A percentile compares a stretch with the other conserved stretches of the same genome.
Conservation (phyloP, 164 flowering plant species). For the Akebia trifoliata region DNA sequence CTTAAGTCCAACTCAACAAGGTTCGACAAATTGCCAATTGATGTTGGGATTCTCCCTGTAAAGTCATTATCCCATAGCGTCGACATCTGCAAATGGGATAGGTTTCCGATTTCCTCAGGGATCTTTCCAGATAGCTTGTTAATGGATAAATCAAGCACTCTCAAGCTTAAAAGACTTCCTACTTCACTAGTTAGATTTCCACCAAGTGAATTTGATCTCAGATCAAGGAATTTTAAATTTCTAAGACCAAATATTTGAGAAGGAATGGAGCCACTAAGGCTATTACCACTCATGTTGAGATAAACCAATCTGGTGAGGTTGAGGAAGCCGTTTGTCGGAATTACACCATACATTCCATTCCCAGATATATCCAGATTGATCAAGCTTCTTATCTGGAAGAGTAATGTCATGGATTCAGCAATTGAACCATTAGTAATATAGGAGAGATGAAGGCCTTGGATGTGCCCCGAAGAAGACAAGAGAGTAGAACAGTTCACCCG, state of each 20-base stretch:
- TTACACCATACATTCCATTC: conserved; percentile 32
- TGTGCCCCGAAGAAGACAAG: conserved; percentile 9
- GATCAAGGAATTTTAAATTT: conserved; percentile 31
- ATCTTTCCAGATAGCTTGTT: conserved; percentile 34
- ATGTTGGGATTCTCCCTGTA: conserved; percentile 33
- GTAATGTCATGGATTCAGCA: conserved; percentile 24
- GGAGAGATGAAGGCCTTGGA: conserved; percentile 27
- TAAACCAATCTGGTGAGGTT: conserved; percentile 35
- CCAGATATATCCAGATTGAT: conserved; percentile 36
- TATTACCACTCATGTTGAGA: conserved; percentile 36
- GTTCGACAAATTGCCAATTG: conserved; percentile 33
- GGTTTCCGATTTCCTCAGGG: conserved; percentile 42
- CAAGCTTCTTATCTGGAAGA: conserved; percentile 30
- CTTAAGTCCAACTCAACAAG: conserved; percentile 28
- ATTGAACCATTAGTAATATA: conserved; percentile 7
- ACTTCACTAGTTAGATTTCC: conserved; percentile 28
- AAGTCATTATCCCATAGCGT: conserved; percentile 30
- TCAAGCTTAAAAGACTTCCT: conserved; percentile 29
- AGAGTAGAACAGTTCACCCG: conserved; percentile 22
- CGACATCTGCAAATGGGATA: conserved; percentile 25
- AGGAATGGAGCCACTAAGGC: conserved; percentile 42
- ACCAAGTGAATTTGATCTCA: conserved; percentile 30
- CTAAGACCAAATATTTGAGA: conserved; percentile 28
- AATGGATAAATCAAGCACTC: conserved; percentile 26
- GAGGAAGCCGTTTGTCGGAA: conserved; percentile 27